phyloP scores from a whole-genome alignment of 2,329 filamentous ascomycete species.

The Pseudocercospora cruenta region DNA sequence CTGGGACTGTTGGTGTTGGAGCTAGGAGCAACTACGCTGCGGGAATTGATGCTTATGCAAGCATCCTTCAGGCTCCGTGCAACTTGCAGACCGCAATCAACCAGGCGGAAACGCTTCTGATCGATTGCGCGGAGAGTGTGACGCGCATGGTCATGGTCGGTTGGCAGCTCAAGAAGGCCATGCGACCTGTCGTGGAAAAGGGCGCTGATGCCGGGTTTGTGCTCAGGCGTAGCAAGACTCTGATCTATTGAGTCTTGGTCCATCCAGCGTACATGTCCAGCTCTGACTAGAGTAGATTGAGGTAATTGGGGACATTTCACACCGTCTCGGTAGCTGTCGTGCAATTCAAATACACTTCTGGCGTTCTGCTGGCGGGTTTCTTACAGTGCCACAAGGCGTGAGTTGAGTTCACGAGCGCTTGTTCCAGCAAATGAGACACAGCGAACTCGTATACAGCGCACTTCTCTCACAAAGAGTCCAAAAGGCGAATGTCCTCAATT shows the following conservation, averaged over 20 bases:
- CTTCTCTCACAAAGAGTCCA: too few species aligned
- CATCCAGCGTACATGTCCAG: too few species aligned
- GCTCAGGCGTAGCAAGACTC: conserved; percentile 19
- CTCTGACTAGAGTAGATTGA: too few species aligned
- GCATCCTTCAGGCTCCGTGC: conserved; percentile 40
- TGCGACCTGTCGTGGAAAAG: conserved; percentile 13
- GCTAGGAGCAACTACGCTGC: conserved; percentile 41
- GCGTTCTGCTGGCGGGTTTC: too few species aligned
- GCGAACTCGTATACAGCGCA: too few species aligned
- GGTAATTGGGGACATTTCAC: too few species aligned
- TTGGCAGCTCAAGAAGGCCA: conserved; percentile 30
- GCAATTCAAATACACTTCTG: too few species aligned
- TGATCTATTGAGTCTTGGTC: conserved; percentile 11
- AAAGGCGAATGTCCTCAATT: too few species aligned
- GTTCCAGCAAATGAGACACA: too few species aligned
- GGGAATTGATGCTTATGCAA: conserved; percentile 44
- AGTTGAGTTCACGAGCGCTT: too few species aligned
- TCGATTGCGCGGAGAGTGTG: conserved; percentile 43
- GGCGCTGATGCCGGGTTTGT: conserved; percentile 8
- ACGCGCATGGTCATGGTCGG: conserved; percentile 45
- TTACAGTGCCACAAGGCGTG: too few species aligned
- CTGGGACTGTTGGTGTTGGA: conserved; percentile 46
- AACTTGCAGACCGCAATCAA: conserved; percentile 42
- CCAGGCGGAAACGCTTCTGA: conserved; percentile 41
- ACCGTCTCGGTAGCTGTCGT: too few species aligned